Percentiles rank a stretch among this genome's conserved stretches.
Conservation (phyloP, 1,284 basidiomycete genomes). For the Microbotryum lychnidis-dioicae region DNA sequence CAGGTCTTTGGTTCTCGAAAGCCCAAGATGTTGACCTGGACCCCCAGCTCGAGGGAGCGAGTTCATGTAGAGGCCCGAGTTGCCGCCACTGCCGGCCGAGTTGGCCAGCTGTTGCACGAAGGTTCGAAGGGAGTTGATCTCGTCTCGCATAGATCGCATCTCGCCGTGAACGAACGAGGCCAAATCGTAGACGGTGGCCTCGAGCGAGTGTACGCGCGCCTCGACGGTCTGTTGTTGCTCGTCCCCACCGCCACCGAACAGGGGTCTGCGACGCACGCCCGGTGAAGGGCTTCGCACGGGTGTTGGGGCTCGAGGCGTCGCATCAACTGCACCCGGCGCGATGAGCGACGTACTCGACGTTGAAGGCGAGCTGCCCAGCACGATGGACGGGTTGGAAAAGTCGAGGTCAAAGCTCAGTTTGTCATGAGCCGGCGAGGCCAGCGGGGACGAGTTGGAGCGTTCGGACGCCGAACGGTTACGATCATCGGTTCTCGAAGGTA, state of each 20-base stretch:
- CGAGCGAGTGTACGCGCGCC: slow-evolving; percentile 17
- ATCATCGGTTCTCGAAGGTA: slow-evolving; percentile 18
- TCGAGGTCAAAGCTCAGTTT: no score
- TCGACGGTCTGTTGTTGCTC: background rate
- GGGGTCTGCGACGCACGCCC: background rate
- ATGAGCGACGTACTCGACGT: slow-evolving; percentile 2
- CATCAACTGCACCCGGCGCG: no score
- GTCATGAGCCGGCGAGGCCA: no score
- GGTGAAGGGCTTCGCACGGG: no score
- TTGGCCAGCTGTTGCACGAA: slow-evolving; percentile 16
- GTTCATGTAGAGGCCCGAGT: no score
- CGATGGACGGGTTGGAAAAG: no score
- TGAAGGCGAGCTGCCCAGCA: slow-evolving; percentile 7
- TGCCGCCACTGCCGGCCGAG: background rate
- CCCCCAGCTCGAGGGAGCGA: no score
- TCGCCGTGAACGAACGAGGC: slow-evolving; percentile 15
- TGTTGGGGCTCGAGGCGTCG: no score
- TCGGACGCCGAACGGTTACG: background rate
- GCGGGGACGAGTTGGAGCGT: slow-evolving; percentile 5
- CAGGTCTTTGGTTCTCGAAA: slow-evolving; percentile 4
- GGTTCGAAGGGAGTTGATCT: slow-evolving; percentile 16
- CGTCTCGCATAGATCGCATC: slow-evolving; percentile 18
- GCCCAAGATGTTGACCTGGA: background rate
- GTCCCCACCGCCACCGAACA: background rate
- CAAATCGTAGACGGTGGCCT: slow-evolving; percentile 21